These are phyloP conservation scores for Malassezia yamatoensis DNA, from an alignment of 1,284 basidiomycete species.

Conservation along the genomic window DNA sequence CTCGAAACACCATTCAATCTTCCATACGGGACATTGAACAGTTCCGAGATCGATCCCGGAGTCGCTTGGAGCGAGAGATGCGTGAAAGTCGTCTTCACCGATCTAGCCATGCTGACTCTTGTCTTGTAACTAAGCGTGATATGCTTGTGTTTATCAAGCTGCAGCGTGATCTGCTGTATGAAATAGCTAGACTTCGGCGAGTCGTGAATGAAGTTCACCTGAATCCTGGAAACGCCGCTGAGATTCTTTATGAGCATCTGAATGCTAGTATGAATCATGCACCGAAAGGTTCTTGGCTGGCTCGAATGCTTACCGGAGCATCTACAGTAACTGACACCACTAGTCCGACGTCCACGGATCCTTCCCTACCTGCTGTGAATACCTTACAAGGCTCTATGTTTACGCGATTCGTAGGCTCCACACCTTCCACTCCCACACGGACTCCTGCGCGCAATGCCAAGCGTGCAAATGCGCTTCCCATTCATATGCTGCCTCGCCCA, in stretches of 20 bases:
- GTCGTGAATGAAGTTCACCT: constrained; percentile 81
- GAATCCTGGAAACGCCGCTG: constrained; percentile 61
- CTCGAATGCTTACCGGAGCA: constrained; percentile 10
- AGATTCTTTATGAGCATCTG: constrained; percentile 40
- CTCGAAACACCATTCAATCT: constrained; percentile 66
- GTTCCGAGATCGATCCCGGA: constrained; percentile 65
- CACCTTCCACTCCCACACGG: neutral
- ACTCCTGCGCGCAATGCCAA: neutral
- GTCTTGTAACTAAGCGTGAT: constrained; percentile 65
- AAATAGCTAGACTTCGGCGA: constrained; percentile 70
- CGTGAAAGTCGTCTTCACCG: constrained; percentile 10
- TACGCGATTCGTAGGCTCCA: neutral
- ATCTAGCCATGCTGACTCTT: constrained; percentile 17
- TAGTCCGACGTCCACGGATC: neutral
- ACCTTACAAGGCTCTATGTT: neutral
- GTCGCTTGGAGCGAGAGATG: constrained; percentile 52
- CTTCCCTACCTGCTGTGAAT: neutral
- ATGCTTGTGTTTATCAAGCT: constrained; percentile 72
- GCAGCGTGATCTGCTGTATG: constrained; percentile 71
- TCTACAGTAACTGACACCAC: neutral
- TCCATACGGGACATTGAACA: constrained; percentile 64
- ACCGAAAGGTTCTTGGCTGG: constrained; percentile 8
- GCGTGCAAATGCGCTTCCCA: neutral
- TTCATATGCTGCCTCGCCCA: constrained; percentile 1
- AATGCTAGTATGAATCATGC: constrained; percentile 20